Base-by-base conservation (phyloP, 441 rosid genomes). In the Brassica hybrid region DNA sequence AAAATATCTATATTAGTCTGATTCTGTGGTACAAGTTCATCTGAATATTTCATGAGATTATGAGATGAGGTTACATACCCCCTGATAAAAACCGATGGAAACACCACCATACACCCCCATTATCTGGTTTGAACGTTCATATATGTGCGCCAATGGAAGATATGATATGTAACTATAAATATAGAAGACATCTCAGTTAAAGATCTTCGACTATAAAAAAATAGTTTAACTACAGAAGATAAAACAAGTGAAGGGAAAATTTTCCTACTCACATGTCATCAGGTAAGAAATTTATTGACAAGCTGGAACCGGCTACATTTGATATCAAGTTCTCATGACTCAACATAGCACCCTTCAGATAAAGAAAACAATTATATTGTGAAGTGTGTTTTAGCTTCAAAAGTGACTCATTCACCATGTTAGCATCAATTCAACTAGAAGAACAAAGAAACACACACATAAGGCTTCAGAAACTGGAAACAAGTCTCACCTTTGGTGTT, bases 141-240 rank as follows among this genome's bases (percentile, higher is more conserved):
- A 87, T 56, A 90, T 88, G 82, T 88, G 95, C 50, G 91, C 93
- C 83, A 88, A 82, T 14, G 95, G 95, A 84, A 90, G 93, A 85
- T 90, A 88, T 19, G 93, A 88, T 79, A 90, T 83, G 82, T 84
- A 88, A 74, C 95, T 88, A 56, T 9, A 86, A 72, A 38, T 34
- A 60, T 34, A 81, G 36, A 72, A 81, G 36, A 54, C 69, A 65
- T 48, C 57, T 65, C 6, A 71, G 66, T 72, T 56, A 50, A 30
- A 21, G 34, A 60, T 3, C 25, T 14, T 36, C 34, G 38, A 67
- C 56, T 32, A n/a, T 3, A 23, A 59, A 65, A 69, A 65, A 17
- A 34, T 50, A 19, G 21, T 7, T 50, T 25, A 60, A 45, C 60
- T 43, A 50, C 8, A 48, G 18, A 36, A 23, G 27, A 23, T 16